These are phyloP conservation scores for Sequoiadendron giganteum DNA, from an alignment of 75 land plant genomes.

Conservation along the genomic window DNA sequence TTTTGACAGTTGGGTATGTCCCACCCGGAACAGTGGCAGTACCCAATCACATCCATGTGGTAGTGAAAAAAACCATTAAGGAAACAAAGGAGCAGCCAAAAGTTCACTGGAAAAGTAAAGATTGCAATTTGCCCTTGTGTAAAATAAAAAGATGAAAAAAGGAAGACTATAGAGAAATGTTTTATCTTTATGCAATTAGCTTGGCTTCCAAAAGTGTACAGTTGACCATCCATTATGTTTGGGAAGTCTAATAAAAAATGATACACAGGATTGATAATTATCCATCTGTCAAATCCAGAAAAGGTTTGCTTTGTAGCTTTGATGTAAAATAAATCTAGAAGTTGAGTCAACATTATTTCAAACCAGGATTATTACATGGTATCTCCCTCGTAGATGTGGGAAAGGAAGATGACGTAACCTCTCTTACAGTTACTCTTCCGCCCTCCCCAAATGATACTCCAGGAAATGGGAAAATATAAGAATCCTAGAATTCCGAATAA, in stretches of 20 bases:
- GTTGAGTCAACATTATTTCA: not conserved
- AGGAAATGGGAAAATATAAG: not conserved
- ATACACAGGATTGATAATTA: not conserved
- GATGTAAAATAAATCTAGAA: not conserved
- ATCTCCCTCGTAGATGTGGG: not conserved
- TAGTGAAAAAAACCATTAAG: not conserved
- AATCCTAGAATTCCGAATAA: not conserved
- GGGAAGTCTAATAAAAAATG: not conserved
- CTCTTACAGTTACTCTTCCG: not conserved
- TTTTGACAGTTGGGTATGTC: too few relatives aligned
- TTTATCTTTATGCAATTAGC: not conserved
- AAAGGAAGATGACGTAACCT: not conserved
- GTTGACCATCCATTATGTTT: not conserved
- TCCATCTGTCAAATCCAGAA: not conserved
- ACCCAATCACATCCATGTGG: too few relatives aligned
- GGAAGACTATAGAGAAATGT: not conserved
- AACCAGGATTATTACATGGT: not conserved
- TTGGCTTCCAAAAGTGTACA: not conserved
- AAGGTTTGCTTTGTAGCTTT: not conserved
- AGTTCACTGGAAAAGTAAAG: not conserved
- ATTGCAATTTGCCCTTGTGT: not conserved
- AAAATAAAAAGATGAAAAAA: not conserved
- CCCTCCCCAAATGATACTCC: not conserved
- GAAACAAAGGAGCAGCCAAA: not conserved
- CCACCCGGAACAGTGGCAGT: too few relatives aligned